Evolutionary conservation across 1,284 basidiomycete genomes (phyloP), one percentile per base, ranked within the genome.

Genomic region (Microbotryomycetes sp.): DNA sequence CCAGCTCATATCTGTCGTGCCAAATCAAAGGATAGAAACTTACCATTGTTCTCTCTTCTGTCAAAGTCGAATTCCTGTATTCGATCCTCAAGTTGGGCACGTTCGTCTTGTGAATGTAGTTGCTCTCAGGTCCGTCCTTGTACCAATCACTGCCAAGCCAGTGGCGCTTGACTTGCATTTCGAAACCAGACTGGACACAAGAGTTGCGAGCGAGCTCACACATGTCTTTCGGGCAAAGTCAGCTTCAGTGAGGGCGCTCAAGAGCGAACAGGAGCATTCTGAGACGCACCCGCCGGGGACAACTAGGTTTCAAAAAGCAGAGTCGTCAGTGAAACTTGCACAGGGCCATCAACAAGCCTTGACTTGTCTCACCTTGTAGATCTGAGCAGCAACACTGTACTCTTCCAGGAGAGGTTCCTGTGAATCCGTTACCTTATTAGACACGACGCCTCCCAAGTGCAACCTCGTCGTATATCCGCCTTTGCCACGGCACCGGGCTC

Each of bases 151-250:
- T 81, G 0, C 92, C 91, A 3, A 96, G 79, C 94, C 96, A 98
- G 76, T 97, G 96, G 16, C 91, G 85, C 78, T 98, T 98, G 72
- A 97, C 78, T 75, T 96, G 89, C 91, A 97, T 97, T 77, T 99
- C 96, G 76, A 97, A 99, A 1, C 96, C 96, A 67, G 89, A 92
- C 75, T 98, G 96, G 56, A 91, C 80, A 35, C 97, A 94, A 2
- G 90, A 93, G 78, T 97, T 98, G 51, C 94, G 84, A 21, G 96
- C 94, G 27, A 98, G 82, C 77, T 99, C 94, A 51, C 81, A 83
- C 81, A 83, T 82, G 69, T 82, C 81, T 68, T 6, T 2, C n/a
- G n/a, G 41, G 21, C n/a, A 28, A 31, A 24, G 29, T 27, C 6
- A 45, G 85, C 86, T 4, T 41, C 13, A 89, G 79, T 1, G 86